Evolutionary conservation across 73 alveolate genomes (phyloP), one percentile per base, ranked within the genome.

Genomic region (Paramecium pentaurelia): DNA sequence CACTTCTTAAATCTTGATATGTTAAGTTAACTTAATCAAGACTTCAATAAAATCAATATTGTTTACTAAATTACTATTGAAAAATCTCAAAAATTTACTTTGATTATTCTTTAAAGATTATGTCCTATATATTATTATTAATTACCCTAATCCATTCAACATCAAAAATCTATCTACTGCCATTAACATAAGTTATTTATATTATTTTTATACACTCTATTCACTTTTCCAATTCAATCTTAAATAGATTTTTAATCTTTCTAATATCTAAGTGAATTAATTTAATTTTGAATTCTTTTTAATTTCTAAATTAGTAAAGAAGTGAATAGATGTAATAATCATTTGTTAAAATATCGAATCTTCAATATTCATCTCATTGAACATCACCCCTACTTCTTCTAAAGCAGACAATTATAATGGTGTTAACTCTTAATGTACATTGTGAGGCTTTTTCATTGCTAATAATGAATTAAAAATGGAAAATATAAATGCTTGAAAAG

Each of bases 311-410:
- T 54, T 64, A 64, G 49, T 27, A 16, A 64, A 64, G 30, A 64
- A 64, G 9, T 64, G 16, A 14, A 64, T 28, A 11, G 84, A 22
- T 12, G 51, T 36, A 64, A 64, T 34, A 12, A 64, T 64, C 84
- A 64, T 64, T n/a, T 64, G 7, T 34, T 64, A 34, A 28, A 64
- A 32, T 64, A 64, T 32, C 6, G 84, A 64, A 64, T 64, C 84
- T 32, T 64, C 84, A 64, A 64, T 64, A 3, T 34, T 64, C 49
- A 64, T 11, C 11, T 64, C 84, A 34, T 64, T 20, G 12, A 64
- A 64, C 84, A 64, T 64, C 30, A 64, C 84, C 22, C 84, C 84
- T 1, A 64, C 84, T 64, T 64, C 84, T 64, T 64, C 84, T 64
- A 64, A 64, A 32, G 84, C 84, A 28, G 51, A 64, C 3, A 64